Evolutionary conservation across 176 grass and related monocot genomes (phyloP), one percentile per base, ranked within the genome.

Genomic region (Ananas comosus): DNA sequence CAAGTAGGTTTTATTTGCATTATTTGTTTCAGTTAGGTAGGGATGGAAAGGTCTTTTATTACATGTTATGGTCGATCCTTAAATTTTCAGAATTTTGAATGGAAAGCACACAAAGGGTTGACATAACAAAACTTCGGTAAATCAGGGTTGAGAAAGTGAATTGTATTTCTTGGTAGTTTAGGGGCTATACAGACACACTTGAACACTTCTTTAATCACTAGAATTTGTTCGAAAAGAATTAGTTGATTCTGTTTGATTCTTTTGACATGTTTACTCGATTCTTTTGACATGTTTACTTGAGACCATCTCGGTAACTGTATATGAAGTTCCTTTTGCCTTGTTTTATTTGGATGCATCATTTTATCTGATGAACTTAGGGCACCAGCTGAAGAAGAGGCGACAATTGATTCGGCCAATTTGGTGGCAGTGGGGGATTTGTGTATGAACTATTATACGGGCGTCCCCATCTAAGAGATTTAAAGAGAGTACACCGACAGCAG

Each of bases 341-440:
- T 76, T 57, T 80, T 72, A 54, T 53, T 85, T 67, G 77, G 58
- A 65, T 72, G 16, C 69, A 73, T 58, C 67, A 72, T 85, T 53
- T 76, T 75, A 63, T 63, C 18, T 72, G 22, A 67, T 78, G 65
- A 70, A 63, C 71, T 25, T 78, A 74, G 77, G 56, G 71, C 86
- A 85, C 50, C 74, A 64, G 51, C 63, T 63, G 64, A 92, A 81
- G 85, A 88, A 81, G 77, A 83, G 53, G 69, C 80, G 67, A 76
- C 85, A 70, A 73, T 69, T 50, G 27, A 56, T 72, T 16, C 81
- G 86, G 8, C 89, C 93, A 13, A 78, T 97, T 49, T 92, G 93
- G 89, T 97, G 93, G 93, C 89, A 87, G 82, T 90, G 87, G 85
- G 84, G 89, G 63, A 69, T 70, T 92, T 80, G 51, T 90, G 51